Evolutionary conservation across 768 basidiomycete genomes (phyloP).

Genomic region (Grammothele lineata): DNA sequence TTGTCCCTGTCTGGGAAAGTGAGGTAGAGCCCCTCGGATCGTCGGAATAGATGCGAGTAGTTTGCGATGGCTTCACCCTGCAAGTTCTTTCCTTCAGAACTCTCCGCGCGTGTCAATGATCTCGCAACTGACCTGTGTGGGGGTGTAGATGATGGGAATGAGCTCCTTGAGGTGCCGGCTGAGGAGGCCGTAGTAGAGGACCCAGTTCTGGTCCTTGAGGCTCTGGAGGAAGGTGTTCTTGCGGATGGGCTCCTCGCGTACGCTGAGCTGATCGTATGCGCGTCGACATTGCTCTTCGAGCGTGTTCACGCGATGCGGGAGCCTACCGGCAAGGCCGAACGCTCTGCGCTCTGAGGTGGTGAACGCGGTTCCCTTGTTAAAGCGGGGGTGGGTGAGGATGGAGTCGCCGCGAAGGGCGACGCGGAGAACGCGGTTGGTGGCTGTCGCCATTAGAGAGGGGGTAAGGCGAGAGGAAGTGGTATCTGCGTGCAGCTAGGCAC

Average conservation of each 20-base stretch:
- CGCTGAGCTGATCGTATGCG: constrained; percentile 61
- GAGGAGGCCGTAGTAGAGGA: constrained; percentile 68
- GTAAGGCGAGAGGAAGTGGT: too few species aligned
- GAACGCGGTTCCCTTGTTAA: constrained; percentile 83
- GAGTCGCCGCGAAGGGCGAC: constrained; percentile 59
- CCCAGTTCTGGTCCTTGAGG: constrained; percentile 77
- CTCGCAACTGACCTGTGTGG: constrained; percentile 62
- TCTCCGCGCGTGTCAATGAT: too few species aligned
- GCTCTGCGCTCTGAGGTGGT: constrained; percentile 58
- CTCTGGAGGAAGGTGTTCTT: constrained; percentile 79
- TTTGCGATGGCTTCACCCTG: constrained; percentile 79
- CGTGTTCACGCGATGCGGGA: constrained; percentile 36
- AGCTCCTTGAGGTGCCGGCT: constrained; percentile 42
- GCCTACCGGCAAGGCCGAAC: constrained; percentile 51
- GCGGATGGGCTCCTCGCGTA: constrained; percentile 35
- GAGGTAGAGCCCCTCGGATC: constrained; percentile 75
- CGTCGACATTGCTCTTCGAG: constrained; percentile 75
- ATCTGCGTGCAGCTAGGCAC: too few species aligned
- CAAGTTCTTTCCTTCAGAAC: not conserved
- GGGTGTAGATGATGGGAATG: constrained; percentile 75
- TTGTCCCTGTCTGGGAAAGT: constrained; percentile 53
- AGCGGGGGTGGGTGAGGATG: constrained; percentile 60
- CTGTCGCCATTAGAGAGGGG: constrained; percentile 13
- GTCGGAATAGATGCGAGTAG: constrained; percentile 80
- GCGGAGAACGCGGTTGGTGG: constrained; percentile 24